Evolutionary conservation across 2,329 filamentous ascomycete genomes (phyloP).

Genomic region (Penicillium sp.): DNA sequence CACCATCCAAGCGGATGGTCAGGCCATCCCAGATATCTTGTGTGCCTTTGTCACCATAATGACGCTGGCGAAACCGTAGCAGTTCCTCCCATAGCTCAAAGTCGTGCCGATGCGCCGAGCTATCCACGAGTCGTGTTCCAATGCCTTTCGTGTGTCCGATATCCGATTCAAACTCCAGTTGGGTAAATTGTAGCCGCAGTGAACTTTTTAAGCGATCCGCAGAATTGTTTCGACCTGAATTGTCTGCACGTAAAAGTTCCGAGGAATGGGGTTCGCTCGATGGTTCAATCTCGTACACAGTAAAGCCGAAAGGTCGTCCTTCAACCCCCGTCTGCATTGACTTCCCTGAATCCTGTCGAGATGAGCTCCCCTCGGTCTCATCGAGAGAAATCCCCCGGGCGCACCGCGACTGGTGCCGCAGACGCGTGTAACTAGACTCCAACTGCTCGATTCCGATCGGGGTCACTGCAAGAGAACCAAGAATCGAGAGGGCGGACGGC

Average conservation of each 20-base stretch:
- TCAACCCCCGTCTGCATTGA: conserved; percentile 1
- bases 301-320: conserved; percentile 18
- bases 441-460: conserved; percentile 34
- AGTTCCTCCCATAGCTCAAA: conserved; percentile 44
- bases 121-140: conserved; percentile 38
- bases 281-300: conserved; percentile 28
- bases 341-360: not conserved
- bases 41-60: conserved; percentile 41
- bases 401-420: conserved; percentile 26
- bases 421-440: conserved; percentile 23
- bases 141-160: conserved; percentile 34
- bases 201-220: conserved; percentile 9
- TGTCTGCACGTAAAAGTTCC: not conserved
- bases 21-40: conserved; percentile 41
- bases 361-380: not conserved
- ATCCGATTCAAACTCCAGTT: conserved; percentile 41
- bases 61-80: conserved; percentile 41
- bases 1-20: conserved; percentile 25
- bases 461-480: conserved; percentile 30
- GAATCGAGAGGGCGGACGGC: conserved; percentile 38
- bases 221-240: not conserved
- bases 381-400: conserved; percentile 5
- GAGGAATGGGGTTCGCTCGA: conserved; percentile 2
- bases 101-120: conserved; percentile 28
- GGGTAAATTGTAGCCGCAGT: conserved; percentile 30